Conservation (phyloP, 176 grass and related monocot species). For the Lolium perenne region DNA sequence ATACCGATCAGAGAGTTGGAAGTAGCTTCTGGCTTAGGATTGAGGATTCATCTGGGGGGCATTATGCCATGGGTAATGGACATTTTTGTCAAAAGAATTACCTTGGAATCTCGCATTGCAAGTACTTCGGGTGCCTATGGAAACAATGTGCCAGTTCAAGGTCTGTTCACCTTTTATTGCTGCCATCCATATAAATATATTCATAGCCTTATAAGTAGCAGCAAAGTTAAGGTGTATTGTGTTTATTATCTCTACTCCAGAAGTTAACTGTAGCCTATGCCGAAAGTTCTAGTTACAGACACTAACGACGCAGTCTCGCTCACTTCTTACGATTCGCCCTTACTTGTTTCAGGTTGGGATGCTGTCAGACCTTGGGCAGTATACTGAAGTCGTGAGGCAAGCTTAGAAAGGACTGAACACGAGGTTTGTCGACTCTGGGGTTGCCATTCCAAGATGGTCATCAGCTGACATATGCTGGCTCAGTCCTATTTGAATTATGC, state of each 20-base stretch:
- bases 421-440: conserved; percentile 74
- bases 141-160: no score
- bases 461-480: conserved; percentile 40
- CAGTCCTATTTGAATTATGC: not conserved
- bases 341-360: conserved; percentile 58
- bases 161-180: no score
- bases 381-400: conserved; percentile 63
- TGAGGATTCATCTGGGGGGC: not conserved
- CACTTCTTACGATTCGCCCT: not conserved
- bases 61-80: not conserved
- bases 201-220: not conserved
- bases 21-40: no score
- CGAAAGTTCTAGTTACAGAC: not conserved
- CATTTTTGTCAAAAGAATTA: not conserved
- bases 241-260: not conserved
- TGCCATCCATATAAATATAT: no score
- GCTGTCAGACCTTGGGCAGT: conserved; percentile 78
- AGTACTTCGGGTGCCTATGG: not conserved
- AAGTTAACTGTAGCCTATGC: not conserved
- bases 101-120: not conserved
- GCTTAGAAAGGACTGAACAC: conserved; percentile 72
- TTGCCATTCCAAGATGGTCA: conserved; percentile 65
- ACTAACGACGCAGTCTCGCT: not conserved
- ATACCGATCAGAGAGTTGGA: no score
- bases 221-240: not conserved